A percentile compares a stretch with the other conserved stretches of the same genome.
These are phyloP conservation scores for Malus hybrid DNA, from an alignment of 331 rosid genomes.

Conservation along the genomic window DNA sequence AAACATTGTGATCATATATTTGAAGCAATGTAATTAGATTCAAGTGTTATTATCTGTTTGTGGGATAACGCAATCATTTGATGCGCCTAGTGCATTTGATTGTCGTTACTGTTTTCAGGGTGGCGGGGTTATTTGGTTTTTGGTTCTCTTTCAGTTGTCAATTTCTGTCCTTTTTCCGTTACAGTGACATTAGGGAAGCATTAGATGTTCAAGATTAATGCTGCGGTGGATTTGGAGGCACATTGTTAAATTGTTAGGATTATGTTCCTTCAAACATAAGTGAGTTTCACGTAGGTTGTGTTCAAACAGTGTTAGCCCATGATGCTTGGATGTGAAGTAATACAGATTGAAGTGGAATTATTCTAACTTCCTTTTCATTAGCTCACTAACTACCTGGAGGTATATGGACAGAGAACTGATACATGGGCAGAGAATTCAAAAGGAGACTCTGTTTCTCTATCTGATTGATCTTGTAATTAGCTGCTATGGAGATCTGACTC, in stretches of 20 bases:
- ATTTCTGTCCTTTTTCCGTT: background rate
- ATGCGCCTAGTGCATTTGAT: background rate
- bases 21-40: background rate
- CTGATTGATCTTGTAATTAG: too few species aligned
- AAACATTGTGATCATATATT: background rate
- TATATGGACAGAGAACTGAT: background rate
- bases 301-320: background rate
- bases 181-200: background rate
- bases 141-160: background rate
- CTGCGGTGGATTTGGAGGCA: background rate
- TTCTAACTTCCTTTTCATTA: background rate
- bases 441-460: background rate
- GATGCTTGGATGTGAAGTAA: constrained; percentile 11
- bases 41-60: background rate
- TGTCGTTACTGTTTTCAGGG: background rate
- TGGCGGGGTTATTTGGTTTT: background rate
- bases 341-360: background rate
- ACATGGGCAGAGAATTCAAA: background rate
- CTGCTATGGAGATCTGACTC: too few species aligned
- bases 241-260: background rate
- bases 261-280: background rate
- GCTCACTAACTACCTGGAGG: background rate
- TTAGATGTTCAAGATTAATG: background rate
- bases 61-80: background rate
- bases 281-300: background rate